These are phyloP conservation scores for Pichia membranifaciens DNA, from an alignment of 805 yeast species.

Conservation along the genomic window DNA sequence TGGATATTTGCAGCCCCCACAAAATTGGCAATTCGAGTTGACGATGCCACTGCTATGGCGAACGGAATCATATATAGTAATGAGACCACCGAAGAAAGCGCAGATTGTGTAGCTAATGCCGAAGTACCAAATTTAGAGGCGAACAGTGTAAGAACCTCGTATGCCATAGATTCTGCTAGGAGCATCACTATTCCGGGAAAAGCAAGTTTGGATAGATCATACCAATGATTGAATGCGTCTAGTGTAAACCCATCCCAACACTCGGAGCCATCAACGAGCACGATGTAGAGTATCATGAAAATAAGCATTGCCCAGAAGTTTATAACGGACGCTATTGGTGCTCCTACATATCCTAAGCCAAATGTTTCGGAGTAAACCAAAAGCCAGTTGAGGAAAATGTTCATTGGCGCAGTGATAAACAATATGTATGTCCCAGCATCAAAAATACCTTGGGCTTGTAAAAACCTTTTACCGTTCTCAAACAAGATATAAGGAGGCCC, in stretches of 20 bases:
- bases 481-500: slow-evolving; percentile 66
- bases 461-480: slow-evolving; percentile 66
- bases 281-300: slow-evolving; percentile 48
- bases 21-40: slow-evolving; percentile 51
- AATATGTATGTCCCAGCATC: slow-evolving; percentile 72
- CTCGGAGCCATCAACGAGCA: slow-evolving; percentile 53
- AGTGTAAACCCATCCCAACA: slow-evolving; percentile 64
- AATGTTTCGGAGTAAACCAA: slow-evolving; percentile 50
- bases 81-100: slow-evolving; percentile 47
- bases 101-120: slow-evolving; percentile 52
- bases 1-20: slow-evolving; percentile 38
- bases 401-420: slow-evolving; percentile 64
- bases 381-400: slow-evolving; percentile 57
- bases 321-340: slow-evolving; percentile 66
- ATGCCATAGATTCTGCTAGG: slow-evolving; percentile 52
- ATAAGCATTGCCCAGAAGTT: slow-evolving; percentile 67
- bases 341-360: slow-evolving; percentile 73
- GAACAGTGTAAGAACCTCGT: slow-evolving; percentile 49
- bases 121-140: slow-evolving; percentile 49
- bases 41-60: slow-evolving; percentile 49
- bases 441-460: slow-evolving; percentile 75
- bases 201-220: slow-evolving; percentile 39
- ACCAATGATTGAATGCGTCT: slow-evolving; percentile 32
- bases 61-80: slow-evolving; percentile 52
- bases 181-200: slow-evolving; percentile 51